phyloP scores from a whole-genome alignment of 1,284 basidiomycete species.

The Trametes versicolor region DNA sequence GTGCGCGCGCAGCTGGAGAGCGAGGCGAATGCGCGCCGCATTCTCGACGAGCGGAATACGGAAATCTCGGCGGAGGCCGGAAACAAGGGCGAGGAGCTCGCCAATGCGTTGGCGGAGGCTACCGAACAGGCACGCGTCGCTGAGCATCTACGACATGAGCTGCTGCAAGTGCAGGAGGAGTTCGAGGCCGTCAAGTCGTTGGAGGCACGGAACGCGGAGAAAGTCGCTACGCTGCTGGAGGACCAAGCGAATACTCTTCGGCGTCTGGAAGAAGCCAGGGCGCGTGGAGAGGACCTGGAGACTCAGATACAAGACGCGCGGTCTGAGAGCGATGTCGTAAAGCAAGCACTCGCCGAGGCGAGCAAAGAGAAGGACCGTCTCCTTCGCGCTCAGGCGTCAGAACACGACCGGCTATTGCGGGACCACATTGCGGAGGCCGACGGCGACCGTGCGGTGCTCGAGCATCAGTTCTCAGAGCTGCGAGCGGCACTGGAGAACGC shows the following conservation, averaged over 20 bases:
- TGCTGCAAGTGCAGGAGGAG: constrained; percentile 68
- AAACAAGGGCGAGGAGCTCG: constrained; percentile 65
- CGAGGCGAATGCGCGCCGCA: constrained; percentile 64
- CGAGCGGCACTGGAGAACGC: constrained; percentile 68
- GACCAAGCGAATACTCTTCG: constrained; percentile 77
- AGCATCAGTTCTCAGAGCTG: constrained; percentile 86
- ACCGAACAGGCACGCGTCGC: constrained; percentile 70
- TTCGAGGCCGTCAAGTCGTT: constrained; percentile 79
- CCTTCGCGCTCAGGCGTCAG: constrained; percentile 76
- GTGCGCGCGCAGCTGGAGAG: constrained; percentile 70
- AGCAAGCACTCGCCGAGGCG: constrained; percentile 71
- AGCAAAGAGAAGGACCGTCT: constrained; percentile 80
- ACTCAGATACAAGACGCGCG: constrained; percentile 74
- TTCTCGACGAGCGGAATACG: constrained; percentile 72
- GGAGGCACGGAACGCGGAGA: constrained; percentile 71
- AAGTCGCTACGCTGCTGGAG: constrained; percentile 71
- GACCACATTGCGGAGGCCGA: constrained; percentile 93
- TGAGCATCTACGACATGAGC: constrained; percentile 75
- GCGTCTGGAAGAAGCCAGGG: constrained; percentile 78
- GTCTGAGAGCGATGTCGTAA: constrained; percentile 72
- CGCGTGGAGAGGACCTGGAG: constrained; percentile 77
- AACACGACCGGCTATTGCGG: constrained; percentile 85
- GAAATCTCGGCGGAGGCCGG: constrained; percentile 72
- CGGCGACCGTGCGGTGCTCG: constrained; percentile 89
- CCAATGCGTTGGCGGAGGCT: constrained; percentile 73